Evolutionary conservation across 345 rosid species (phyloP).

Genomic region (Sisymbrium altissimum): DNA sequence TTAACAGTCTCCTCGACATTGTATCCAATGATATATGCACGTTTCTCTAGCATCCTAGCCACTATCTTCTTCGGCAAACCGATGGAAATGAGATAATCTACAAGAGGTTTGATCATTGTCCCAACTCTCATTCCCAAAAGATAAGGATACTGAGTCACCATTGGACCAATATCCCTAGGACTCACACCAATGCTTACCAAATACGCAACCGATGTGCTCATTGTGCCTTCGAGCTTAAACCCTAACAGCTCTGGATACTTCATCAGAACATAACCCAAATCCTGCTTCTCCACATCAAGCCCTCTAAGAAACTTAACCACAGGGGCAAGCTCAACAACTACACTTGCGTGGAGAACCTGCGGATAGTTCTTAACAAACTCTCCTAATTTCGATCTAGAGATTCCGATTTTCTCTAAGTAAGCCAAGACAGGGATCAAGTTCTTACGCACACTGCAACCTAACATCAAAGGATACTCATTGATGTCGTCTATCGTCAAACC

Average conservation of each 20-base stretch:
- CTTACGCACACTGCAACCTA: constrained; percentile 84
- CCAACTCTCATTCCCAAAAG: constrained; percentile 93
- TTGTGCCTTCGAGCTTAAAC: constrained; percentile 89
- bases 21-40: constrained; percentile 77
- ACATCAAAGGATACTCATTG: constrained; percentile 78
- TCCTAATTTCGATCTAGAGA: constrained; percentile 65
- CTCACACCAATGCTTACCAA: constrained; percentile 86
- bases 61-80: constrained; percentile 77
- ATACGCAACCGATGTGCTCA: constrained; percentile 88
- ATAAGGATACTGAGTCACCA: constrained; percentile 90
- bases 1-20: constrained; percentile 85
- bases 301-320: constrained; percentile 88
- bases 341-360: constrained; percentile 76
- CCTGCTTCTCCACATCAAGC: constrained; percentile 85
- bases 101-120: constrained; percentile 75
- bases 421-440: constrained; percentile 89
- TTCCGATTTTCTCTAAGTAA: constrained; percentile 77
- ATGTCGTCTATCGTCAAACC: constrained; percentile 77
- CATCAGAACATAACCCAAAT: constrained; percentile 68
- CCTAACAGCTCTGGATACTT: constrained; percentile 93
- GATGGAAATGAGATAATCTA: constrained; percentile 64
- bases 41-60: constrained; percentile 88
- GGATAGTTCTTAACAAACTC: constrained; percentile 82
- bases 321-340: constrained; percentile 90
- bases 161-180: constrained; percentile 92